Percentiles rank a stretch among this genome's conserved stretches.
Conservation (phyloP, 2,329 filamentous ascomycete species). For the Albophoma yamanashiensis region DNA sequence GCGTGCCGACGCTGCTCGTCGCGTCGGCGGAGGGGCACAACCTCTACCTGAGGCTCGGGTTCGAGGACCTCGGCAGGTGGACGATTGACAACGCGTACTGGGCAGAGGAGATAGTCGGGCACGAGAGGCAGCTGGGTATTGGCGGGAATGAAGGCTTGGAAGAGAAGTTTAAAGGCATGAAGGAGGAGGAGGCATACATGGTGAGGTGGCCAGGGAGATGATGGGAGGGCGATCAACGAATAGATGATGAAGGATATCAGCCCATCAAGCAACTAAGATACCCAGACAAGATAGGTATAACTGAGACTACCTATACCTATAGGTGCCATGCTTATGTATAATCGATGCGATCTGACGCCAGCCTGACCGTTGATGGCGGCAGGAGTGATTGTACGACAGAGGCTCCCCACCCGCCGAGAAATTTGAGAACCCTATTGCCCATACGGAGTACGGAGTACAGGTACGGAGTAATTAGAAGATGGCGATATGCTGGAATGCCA, state of each 20-base stretch:
- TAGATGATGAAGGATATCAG: not conserved
- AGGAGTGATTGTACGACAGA: no score
- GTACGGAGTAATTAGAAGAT: no score
- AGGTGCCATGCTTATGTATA: no score
- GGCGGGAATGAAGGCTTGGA: slow-evolving; percentile 3
- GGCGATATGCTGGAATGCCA: no score
- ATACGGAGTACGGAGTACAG: no score
- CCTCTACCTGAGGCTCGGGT: slow-evolving; percentile 9
- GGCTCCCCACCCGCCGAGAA: no score
- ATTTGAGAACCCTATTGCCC: no score
- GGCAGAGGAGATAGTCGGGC: slow-evolving; percentile 4
- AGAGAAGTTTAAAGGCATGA: slow-evolving; percentile 6
- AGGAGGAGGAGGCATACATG: slow-evolving; percentile 8
- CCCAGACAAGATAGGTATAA: no score
- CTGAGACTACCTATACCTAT: no score
- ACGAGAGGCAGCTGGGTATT: slow-evolving; percentile 4
- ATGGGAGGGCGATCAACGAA: not conserved
- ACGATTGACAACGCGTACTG: slow-evolving; percentile 9
- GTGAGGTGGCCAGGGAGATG: not conserved
- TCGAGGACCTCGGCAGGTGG: slow-evolving; percentile 8
- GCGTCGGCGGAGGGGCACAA: slow-evolving; percentile 9
- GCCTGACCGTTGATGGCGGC: no score
- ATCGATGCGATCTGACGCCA: no score
- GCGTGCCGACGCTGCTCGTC: slow-evolving; percentile 7
- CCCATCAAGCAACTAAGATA: not conserved